Base-by-base conservation (phyloP, 2,329 filamentous ascomycete genomes). In the Cladobotryum protrusum region DNA sequence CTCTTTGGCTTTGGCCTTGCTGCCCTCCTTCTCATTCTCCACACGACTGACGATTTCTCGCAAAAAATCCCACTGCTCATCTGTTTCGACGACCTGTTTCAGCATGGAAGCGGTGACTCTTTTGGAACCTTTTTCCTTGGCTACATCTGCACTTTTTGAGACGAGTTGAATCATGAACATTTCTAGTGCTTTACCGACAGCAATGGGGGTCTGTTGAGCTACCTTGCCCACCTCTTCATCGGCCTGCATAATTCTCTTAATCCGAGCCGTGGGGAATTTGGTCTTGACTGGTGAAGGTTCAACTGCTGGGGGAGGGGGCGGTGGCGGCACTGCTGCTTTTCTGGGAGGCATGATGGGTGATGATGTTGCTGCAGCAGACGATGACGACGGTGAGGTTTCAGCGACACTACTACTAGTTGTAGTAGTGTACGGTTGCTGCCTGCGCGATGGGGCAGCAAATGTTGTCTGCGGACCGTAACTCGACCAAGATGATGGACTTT, bases 241-340 rank as follows among this genome's bases (percentile, higher is more conserved):
- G 11, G 92, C 92, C 71, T 99, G 93, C 93, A 99, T 97, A 62
- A 99, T 97, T 46, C 93, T 84, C 77, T 99, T 99, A 74, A 99
- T 99, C 54, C 93, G 81, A 13, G 93, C 93, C 32, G 95, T 95
- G 1, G 93, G 93, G 63, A 99, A 99, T 63, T 96, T 96, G 33
- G 92, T 97, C 69, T 83, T 88, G 60, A 99, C 89, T 40, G 89
- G 77, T 68, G 71, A 96, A 71, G 67, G 80, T 67, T 71, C 82
- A 59, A 81, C 70, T 40, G 67, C 65, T 29, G 68, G 65, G 48
- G 69, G 63, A 52, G 58, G 63, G 39, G 62, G 68, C 37, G 62
- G 67, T 56, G 61, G 67, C 59, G 56, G 57, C 37, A 56, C 56
- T 43, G 58, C 58, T 36, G 61, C 60, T 56, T 61, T 61, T 56